phyloP scores from a whole-genome alignment of 2,329 filamentous ascomycete species.

The Verticillium longisporum region DNA sequence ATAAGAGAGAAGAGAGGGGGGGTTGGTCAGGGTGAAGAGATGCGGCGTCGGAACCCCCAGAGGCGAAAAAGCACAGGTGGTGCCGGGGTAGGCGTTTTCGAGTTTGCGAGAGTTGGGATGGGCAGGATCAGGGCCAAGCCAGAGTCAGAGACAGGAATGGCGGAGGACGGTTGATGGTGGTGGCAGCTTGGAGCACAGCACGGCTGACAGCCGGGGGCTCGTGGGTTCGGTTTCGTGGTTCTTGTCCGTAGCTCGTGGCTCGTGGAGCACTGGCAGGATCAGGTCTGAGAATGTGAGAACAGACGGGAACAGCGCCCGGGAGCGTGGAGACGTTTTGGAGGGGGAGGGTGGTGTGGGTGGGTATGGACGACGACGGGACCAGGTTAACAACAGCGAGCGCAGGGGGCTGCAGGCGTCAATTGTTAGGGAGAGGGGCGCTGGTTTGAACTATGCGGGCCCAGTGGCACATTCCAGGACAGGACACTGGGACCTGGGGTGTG shows the following conservation, averaged over 20 bases:
- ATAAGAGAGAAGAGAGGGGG: slow-evolving; percentile 44
- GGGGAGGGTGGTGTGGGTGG: background rate
- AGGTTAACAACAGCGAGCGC: background rate
- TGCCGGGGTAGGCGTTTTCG: background rate
- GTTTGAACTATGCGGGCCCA: background rate
- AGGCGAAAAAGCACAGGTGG: background rate
- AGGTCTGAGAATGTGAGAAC: background rate
- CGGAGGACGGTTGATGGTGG: background rate
- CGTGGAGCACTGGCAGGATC: background rate
- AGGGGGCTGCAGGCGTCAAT: background rate
- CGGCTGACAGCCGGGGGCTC: background rate
- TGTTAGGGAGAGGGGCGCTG: background rate
- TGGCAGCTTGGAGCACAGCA: background rate
- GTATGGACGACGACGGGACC: background rate
- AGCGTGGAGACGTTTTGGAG: background rate
- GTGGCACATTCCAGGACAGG: background rate
- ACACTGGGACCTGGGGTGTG: background rate
- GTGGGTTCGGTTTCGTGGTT: background rate
- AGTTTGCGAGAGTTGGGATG: background rate
- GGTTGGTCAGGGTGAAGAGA: slow-evolving; percentile 16
- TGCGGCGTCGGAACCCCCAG: background rate
- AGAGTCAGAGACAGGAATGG: background rate
- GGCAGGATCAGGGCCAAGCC: background rate
- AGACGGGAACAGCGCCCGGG: background rate
- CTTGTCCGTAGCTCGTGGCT: background rate